Evolutionary conservation across 805 yeast genomes (phyloP), one percentile per base, ranked within the genome.

Genomic region (Saturnispora quitensis): DNA sequence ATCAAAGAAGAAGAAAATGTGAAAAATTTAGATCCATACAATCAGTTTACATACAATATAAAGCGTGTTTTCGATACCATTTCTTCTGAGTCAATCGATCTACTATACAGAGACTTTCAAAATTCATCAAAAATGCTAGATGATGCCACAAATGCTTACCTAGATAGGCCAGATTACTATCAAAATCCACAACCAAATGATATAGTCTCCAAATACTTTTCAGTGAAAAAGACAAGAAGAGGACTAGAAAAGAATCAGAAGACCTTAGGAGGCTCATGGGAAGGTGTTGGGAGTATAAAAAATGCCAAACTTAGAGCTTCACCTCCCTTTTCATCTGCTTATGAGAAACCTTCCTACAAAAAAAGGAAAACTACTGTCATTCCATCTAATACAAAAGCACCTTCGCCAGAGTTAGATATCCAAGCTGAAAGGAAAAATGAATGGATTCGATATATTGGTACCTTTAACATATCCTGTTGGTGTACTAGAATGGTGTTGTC

Each of bases 401-500:
- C 10, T 8, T 5, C 25, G 13, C 15, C 15, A 33, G 22, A 35
- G 43, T 12, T 6, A n/a, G 35, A 40, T 34, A 24, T n/a, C 22
- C 24, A 13, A 17, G 18, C 20, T 20, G 36, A 50, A 5, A 28
- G n/a, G 9, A 17, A 13, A 13, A 47, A 18, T 15, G 38, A 31
- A 22, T 62, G 68, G 68, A 43, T 48, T 31, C 55, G 56, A 44
- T 83, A 73, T 57, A 72, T 85, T 31, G 91, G 91, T 0, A 70
- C 84, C 0, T 53, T 83, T 10, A 76, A 76, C 53, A 76, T 80
- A 2, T 75, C 75, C 48, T 86, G 85, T 3, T 81, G 86, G 84
- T 85, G 89, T 12, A 84, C 89, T 0, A 68, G 90, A 54, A 85
- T 87, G 0, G 76, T 81, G 0, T 56, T 73, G 25, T 71, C 68